Percentiles rank a stretch among this genome's conserved stretches.
Conservation (phyloP, 257 asterid species). For the Schizonepeta tenuifolia region DNA sequence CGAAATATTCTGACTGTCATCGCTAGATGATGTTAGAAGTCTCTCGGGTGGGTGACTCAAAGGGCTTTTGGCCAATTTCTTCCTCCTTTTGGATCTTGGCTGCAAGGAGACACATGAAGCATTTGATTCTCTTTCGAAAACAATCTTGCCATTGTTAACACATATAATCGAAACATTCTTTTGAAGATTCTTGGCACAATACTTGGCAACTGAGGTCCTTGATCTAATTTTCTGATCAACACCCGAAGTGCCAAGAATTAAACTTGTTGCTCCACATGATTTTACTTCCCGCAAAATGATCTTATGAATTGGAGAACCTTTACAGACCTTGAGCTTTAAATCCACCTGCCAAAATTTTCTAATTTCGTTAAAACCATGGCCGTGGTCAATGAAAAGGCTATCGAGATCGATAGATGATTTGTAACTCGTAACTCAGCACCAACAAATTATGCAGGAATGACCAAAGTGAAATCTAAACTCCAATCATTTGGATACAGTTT, state of each 20-base stretch:
- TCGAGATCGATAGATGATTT: constrained; percentile 1
- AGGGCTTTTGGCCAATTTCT: constrained; percentile 46
- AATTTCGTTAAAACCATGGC: constrained; percentile 16
- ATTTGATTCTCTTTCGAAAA: constrained; percentile 55
- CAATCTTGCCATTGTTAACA: constrained; percentile 75
- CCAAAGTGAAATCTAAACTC: not conserved
- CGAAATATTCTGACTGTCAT: constrained; percentile 40
- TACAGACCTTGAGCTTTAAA: constrained; percentile 83
- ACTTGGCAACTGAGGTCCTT: constrained; percentile 73
- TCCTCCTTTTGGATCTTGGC: constrained; percentile 52
- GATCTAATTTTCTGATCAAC: constrained; percentile 59
- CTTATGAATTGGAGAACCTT: constrained; percentile 74
- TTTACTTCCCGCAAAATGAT: constrained; percentile 64
- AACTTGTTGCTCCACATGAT: constrained; percentile 60
- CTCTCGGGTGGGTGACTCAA: constrained; percentile 43
- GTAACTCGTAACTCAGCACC: constrained; percentile 15
- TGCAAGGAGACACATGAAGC: constrained; percentile 35
- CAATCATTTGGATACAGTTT: constrained; percentile 11
- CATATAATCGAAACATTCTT: constrained; percentile 60
- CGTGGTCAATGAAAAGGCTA: constrained; percentile 12
- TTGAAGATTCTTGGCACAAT: constrained; percentile 68
- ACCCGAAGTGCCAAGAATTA: constrained; percentile 71
- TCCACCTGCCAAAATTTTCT: constrained; percentile 59
- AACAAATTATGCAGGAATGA: not conserved
- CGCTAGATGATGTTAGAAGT: constrained; percentile 32